Evolutionary conservation across 2,329 filamentous ascomycete genomes (phyloP), one percentile per base, ranked within the genome.

Genomic region (Karstenula rhodostoma): DNA sequence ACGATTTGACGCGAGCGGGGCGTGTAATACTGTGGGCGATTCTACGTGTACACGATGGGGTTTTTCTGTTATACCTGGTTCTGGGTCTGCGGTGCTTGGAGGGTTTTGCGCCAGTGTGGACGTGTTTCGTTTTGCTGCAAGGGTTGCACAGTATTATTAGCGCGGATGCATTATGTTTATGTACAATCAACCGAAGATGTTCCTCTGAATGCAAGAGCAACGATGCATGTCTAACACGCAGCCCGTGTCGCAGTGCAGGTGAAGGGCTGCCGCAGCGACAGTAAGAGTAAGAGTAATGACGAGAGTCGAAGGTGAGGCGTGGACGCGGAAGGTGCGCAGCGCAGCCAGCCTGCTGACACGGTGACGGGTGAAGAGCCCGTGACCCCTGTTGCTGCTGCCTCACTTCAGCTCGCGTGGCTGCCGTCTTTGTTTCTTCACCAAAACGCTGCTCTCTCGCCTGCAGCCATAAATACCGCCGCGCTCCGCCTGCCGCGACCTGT

Each of bases 331-430:
- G 42, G 27, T 29, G 27, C 29, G 6, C 46, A 10, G 29, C 17
- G 51, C n/a, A n/a, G n/a, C n/a, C n/a, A n/a, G n/a, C n/a, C 25
- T 40, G 51, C 51, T 44, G 47, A 43, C 46, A 35, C 22, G 25
- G 25, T 25, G n/a, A n/a, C n/a, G n/a, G n/a, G 22, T n/a, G 37
- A n/a, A 19, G 23, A 22, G 13, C 47, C 9, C 52, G 47, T 40
- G 42, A 49, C 49, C 56, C 56, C 56, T 56, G 59, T 32, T 44
- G 46, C 56, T 32, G 46, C 52, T 62, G 60, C 60, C 60, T 62
- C 60, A 62, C 60, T 62, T 59, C 60, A 59, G 60, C 56, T 54
- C 57, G 57, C 60, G 53, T 62, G 46, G 53, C 55, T 57, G 50
- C 55, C 51, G 19, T 47, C 58, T 59, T 59, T 60, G 60, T 62